Evolutionary conservation across 2,329 filamentous ascomycete species (phyloP).

Genomic region (Trematosphaeria pertusa): DNA sequence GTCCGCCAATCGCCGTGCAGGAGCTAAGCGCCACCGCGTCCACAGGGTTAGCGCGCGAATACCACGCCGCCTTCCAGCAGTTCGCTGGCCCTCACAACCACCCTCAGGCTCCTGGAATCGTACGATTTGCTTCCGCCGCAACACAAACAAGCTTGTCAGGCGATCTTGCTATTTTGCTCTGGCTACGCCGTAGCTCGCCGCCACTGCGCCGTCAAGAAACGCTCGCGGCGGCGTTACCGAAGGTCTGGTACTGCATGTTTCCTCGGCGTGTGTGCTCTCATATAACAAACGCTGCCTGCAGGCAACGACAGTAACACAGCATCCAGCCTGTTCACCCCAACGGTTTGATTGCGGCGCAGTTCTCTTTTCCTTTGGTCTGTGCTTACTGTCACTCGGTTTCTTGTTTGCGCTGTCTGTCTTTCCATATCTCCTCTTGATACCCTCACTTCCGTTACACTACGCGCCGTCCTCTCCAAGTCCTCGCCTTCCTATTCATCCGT

Average conservation of each 20-base stretch:
- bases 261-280: slow-evolving; percentile 28
- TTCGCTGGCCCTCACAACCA: slow-evolving; percentile 7
- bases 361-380: slow-evolving; percentile 13
- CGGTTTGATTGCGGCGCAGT: slow-evolving; percentile 24
- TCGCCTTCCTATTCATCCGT: background rate
- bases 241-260: slow-evolving; percentile 7
- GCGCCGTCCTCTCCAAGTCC: background rate
- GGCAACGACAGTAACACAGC: slow-evolving; percentile 36
- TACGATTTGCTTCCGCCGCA: slow-evolving; percentile 23
- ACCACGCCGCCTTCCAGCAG: slow-evolving; percentile 10
- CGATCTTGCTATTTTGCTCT: slow-evolving; percentile 24
- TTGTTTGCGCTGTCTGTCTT: slow-evolving; percentile 24
- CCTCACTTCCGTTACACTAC: slow-evolving; percentile 9
- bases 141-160: slow-evolving; percentile 20
- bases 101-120: slow-evolving; percentile 19
- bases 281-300: slow-evolving; percentile 43
- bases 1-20: slow-evolving; percentile 13
- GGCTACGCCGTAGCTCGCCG: slow-evolving; percentile 26
- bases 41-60: slow-evolving; percentile 16
- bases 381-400: slow-evolving; percentile 23
- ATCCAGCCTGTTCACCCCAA: slow-evolving; percentile 25
- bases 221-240: slow-evolving; percentile 12
- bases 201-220: slow-evolving; percentile 17
- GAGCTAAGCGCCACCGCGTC: slow-evolving; percentile 21
- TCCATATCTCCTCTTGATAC: slow-evolving; percentile 13